Conservation (phyloP, 2,329 filamentous ascomycete species). For the Aureobasidium sp. region DNA sequence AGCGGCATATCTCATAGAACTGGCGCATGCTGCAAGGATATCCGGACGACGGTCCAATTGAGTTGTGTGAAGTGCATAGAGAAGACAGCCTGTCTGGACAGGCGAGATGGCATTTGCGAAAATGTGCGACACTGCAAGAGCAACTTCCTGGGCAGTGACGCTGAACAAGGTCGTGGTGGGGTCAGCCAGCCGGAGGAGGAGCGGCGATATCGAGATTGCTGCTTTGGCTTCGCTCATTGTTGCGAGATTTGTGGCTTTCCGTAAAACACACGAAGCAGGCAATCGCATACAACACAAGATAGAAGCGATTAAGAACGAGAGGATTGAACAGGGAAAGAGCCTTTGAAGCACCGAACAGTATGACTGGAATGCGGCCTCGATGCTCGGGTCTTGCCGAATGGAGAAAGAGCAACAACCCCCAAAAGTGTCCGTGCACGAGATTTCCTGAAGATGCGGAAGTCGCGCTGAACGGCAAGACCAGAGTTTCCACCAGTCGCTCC, state of each 20-base stretch:
- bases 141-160: slow-evolving; percentile 70
- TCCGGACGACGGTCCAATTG: slow-evolving; percentile 74
- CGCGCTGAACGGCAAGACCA: slow-evolving; percentile 1
- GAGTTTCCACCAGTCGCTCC: not conserved
- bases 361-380: slow-evolving; percentile 12
- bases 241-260: not conserved
- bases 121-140: slow-evolving; percentile 80
- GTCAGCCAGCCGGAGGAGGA: slow-evolving; percentile 66
- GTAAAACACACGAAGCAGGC: not conserved
- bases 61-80: slow-evolving; percentile 89
- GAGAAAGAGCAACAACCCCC: not conserved
- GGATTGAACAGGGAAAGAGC: not conserved
- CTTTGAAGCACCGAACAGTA: not conserved
- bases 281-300: not conserved
- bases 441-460: slow-evolving; percentile 12
- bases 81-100: slow-evolving; percentile 75
- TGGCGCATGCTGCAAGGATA: slow-evolving; percentile 77
- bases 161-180: slow-evolving; percentile 36
- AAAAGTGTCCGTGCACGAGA: slow-evolving; percentile 2
- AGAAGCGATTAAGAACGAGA: not conserved
- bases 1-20: slow-evolving; percentile 74
- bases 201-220: slow-evolving; percentile 53
- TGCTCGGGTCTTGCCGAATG: not conserved
- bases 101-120: slow-evolving; percentile 86
- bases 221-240: slow-evolving; percentile 19